phyloP scores from a whole-genome alignment of 352 stramenopile genomes.

The Phytopythium kandeliae region DNA sequence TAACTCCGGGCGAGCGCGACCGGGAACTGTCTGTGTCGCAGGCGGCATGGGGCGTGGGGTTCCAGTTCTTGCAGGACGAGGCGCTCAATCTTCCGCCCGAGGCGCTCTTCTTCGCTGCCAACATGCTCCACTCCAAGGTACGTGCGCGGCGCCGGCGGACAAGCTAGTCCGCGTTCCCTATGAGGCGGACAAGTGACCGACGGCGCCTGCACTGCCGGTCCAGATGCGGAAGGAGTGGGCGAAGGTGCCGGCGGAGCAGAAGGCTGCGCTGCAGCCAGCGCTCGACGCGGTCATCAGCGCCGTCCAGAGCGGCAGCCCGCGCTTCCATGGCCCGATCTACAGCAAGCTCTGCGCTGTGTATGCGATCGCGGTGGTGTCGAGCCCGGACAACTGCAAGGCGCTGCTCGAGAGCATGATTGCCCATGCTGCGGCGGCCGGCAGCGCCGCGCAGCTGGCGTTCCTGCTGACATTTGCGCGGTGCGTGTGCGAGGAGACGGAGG shows the following conservation, averaged over 20 bases:
- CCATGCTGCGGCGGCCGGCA: slow-evolving; percentile 15
- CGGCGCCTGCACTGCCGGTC: no score
- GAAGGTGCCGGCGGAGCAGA: slow-evolving; percentile 27
- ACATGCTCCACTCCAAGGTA: slow-evolving; percentile 73
- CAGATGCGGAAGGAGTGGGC: slow-evolving; percentile 56
- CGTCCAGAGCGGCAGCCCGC: slow-evolving; percentile 15
- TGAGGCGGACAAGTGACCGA: not conserved
- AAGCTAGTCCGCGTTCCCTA: no score
- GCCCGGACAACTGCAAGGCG: slow-evolving; percentile 39
- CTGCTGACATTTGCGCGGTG: slow-evolving; percentile 50
- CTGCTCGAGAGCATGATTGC: slow-evolving; percentile 29
- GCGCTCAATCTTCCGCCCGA: slow-evolving; percentile 35
- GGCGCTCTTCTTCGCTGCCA: slow-evolving; percentile 70
- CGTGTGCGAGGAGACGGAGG: slow-evolving; percentile 64
- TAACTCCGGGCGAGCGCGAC: no score
- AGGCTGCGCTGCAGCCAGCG: slow-evolving; percentile 25
- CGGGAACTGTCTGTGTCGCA: slow-evolving; percentile 5
- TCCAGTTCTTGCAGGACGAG: slow-evolving; percentile 48
- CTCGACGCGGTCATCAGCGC: slow-evolving; percentile 32
- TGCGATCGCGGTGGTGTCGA: slow-evolving; percentile 47
- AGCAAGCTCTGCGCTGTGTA: slow-evolving; percentile 59
- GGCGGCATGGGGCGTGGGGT: slow-evolving; percentile 38
- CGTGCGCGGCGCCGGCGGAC: no score
- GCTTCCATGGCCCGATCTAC: slow-evolving; percentile 30
- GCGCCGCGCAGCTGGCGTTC: slow-evolving; percentile 32